Conservation (phyloP, 2,329 filamentous ascomycete species). For the Trichophyton equinum region DNA sequence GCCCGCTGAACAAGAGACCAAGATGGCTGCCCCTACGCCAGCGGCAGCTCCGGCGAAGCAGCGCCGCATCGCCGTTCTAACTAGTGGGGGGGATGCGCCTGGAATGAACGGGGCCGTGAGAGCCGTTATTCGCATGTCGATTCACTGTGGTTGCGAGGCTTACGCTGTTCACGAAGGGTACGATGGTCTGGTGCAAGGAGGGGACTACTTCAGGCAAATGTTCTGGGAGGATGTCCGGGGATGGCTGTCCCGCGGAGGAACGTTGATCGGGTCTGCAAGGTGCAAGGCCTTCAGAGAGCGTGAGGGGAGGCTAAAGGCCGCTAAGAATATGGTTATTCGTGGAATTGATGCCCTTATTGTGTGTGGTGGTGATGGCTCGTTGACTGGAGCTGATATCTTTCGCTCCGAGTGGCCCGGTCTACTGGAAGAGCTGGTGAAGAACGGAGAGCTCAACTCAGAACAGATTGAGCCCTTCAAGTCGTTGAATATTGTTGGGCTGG, state of each 20-base stretch:
- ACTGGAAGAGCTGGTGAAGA: constrained; percentile 68
- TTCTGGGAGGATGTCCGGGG: constrained; percentile 89
- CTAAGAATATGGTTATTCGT: constrained; percentile 84
- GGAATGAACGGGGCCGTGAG: constrained; percentile 90
- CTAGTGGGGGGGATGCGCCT: constrained; percentile 83
- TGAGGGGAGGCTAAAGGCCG: constrained; percentile 66
- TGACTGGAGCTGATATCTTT: constrained; percentile 92
- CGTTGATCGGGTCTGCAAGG: constrained; percentile 86
- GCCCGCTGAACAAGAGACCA: background rate
- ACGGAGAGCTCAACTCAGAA: constrained; percentile 54
- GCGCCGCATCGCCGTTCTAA: constrained; percentile 73
- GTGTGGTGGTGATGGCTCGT: constrained; percentile 89
- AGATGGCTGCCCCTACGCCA: background rate
- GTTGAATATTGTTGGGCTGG: constrained; percentile 90
- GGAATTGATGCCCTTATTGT: constrained; percentile 95
- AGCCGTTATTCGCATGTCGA: constrained; percentile 80
- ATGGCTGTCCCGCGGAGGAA: constrained; percentile 87
- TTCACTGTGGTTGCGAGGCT: constrained; percentile 68
- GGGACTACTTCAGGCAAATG: constrained; percentile 76
- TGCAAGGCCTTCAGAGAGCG: constrained; percentile 89
- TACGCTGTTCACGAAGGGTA: constrained; percentile 88
- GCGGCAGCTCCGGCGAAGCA: constrained; percentile 16
- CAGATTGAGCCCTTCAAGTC: constrained; percentile 67
- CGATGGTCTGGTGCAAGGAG: constrained; percentile 82
- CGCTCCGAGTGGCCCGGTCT: constrained; percentile 83